Evolutionary conservation across 192 early-diverging fungal species (phyloP).

Genomic region (Obelidium mucronatum): DNA sequence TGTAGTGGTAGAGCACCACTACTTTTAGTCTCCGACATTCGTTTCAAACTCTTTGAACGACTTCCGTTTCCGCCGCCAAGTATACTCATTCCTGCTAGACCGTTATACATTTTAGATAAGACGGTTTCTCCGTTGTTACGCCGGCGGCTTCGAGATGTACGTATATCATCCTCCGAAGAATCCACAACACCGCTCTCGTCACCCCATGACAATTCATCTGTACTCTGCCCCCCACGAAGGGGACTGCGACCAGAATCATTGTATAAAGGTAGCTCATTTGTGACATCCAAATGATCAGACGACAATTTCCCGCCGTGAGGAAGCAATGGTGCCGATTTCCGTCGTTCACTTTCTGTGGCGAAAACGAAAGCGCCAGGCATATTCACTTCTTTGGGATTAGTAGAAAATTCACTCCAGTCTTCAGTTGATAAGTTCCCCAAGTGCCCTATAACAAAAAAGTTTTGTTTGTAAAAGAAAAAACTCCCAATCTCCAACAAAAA

Average conservation of each 20-base stretch:
- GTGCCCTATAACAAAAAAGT: background rate
- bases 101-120: slow-evolving; percentile 32
- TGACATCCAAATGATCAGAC: slow-evolving; percentile 9
- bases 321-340: slow-evolving; percentile 4
- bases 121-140: slow-evolving; percentile 5
- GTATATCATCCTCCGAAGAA: background rate
- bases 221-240: slow-evolving; percentile 3
- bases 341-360: background rate
- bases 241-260: background rate
- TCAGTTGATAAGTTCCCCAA: slow-evolving; percentile 19
- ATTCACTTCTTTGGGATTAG: background rate
- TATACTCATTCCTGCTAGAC: slow-evolving; percentile 33
- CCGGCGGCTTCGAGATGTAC: slow-evolving; percentile 7
- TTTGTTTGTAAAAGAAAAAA: background rate
- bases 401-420: slow-evolving; percentile 24
- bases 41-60: slow-evolving; percentile 29
- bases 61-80: slow-evolving; percentile 26
- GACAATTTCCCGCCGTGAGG: background rate
- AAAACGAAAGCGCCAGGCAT: slow-evolving; percentile 35
- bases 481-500: background rate
- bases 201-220: slow-evolving; percentile 12
- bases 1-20: slow-evolving; percentile 6
- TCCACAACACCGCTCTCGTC: background rate
- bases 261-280: slow-evolving; percentile 23
- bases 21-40: background rate